Base-by-base conservation (phyloP, 2,329 filamentous ascomycete species). In the Mariannaea elegans region DNA sequence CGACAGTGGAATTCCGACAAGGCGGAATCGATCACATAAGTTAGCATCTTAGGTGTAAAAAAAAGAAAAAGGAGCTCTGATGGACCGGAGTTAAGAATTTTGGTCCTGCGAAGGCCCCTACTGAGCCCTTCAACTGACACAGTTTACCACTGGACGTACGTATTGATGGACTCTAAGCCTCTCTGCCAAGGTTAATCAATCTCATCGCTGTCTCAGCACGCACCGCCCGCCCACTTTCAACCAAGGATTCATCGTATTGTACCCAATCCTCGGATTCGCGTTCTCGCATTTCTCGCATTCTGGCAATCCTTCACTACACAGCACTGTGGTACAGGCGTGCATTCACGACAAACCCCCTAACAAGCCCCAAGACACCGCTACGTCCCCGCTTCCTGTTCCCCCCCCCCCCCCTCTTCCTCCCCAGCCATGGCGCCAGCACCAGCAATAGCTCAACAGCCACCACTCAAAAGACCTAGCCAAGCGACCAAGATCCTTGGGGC, bases 261-360 rank as follows among this genome's bases (percentile, higher is more conserved):
- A n/a, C 21, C 19, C 18, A 14, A 29, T 36, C 56, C 56, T 59
- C 49, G 56, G 56, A 48, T 34, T 53, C 56, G 56, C 56, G 29
- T 53, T 57, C 44, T 53, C 56, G 56, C 56, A 36, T 53, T 57
- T 52, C 48, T 52, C 48, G 41, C 31, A 42, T 48, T 24, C n/a
- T 52, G 24, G 38, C 49, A 13, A 24, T 27, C 12, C 27, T 23
- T 21, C 41, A 27, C 38, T 29, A 7, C 36, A 8, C 9, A 13
- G 13, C 34, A 4, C 14, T 16, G 24, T n/a, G 21, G n/a, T 24
- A 16, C 34, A 29, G 12, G n/a, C n/a, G n/a, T 14, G 5, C 41
- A 21, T 19, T 24, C 21, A 13, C 21, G 7, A 21, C 29, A 38
- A 42, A 16, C 38, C 48, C 34, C 47, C 21, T n/a, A 9, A 9